Evolutionary conservation across 805 yeast genomes (phyloP).

Genomic region (Yarrowia hollandica): DNA sequence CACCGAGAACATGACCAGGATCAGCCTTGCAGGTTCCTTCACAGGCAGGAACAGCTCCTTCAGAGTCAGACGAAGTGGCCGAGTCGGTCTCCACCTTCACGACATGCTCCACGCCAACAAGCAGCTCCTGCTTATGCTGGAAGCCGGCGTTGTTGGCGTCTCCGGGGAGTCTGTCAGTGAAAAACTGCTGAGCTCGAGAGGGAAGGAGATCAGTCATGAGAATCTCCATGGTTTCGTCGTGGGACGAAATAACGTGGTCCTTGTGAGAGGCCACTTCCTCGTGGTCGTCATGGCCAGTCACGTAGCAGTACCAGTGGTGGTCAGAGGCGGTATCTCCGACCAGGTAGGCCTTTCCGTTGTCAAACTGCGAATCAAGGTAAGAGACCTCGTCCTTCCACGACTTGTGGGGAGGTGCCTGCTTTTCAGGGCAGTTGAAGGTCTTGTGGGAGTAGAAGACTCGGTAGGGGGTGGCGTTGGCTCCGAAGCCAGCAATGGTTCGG

Average conservation of each 20-base stretch:
- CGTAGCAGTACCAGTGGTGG: slow-evolving; percentile 82
- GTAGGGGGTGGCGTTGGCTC: slow-evolving; percentile 46
- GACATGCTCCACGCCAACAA: slow-evolving; percentile 37
- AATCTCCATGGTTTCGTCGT: slow-evolving; percentile 80
- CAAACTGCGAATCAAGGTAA: slow-evolving; percentile 65
- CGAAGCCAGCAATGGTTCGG: slow-evolving; percentile 46
- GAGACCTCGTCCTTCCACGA: slow-evolving; percentile 82
- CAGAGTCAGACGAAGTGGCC: slow-evolving; percentile 41
- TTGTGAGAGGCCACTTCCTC: slow-evolving; percentile 3
- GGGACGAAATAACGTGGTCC: slow-evolving; percentile 27
- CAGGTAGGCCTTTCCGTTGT: slow-evolving; percentile 62
- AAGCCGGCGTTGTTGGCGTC: slow-evolving; percentile 43
- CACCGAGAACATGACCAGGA: slow-evolving; percentile 82
- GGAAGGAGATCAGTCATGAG: slow-evolving; percentile 83
- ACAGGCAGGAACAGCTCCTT: slow-evolving; percentile 34
- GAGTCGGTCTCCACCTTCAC: slow-evolving; percentile 31
- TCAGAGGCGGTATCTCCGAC: slow-evolving; percentile 80
- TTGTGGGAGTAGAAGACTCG: slow-evolving; percentile 87
- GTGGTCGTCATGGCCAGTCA: slow-evolving; percentile 41
- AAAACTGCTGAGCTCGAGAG: slow-evolving; percentile 57
- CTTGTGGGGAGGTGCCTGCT: slow-evolving; percentile 75
- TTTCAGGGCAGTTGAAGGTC: slow-evolving; percentile 87
- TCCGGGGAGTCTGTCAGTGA: slow-evolving; percentile 48
- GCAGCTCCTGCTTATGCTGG: slow-evolving; percentile 38
- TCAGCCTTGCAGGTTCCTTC: slow-evolving; percentile 39